Evolutionary conservation across 78 protist genomes (phyloP).

Genomic region (Guillardia theta): DNA sequence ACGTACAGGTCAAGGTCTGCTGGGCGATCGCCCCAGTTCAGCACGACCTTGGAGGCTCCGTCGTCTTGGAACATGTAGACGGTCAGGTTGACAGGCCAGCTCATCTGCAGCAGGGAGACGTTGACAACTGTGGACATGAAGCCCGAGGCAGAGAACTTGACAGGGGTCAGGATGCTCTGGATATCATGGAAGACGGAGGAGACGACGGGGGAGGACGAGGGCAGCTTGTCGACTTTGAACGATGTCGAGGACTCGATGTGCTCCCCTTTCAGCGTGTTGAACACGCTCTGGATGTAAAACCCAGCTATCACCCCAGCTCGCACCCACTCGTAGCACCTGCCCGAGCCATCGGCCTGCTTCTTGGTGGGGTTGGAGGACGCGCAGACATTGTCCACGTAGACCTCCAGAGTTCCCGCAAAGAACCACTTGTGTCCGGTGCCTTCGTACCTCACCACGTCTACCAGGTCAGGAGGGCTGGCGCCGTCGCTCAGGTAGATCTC

Average conservation of each 20-base stretch:
- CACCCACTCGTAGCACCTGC: background rate
- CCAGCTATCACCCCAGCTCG: too few relatives aligned
- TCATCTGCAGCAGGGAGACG: background rate
- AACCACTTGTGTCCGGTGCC: background rate
- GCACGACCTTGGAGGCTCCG: background rate
- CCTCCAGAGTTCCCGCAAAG: background rate
- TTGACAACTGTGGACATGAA: background rate
- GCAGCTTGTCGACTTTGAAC: background rate
- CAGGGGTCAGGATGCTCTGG: background rate
- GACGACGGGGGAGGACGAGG: background rate
- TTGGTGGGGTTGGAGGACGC: too few relatives aligned
- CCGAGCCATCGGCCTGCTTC: background rate
- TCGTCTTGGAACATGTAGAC: background rate
- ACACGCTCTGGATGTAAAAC: too few relatives aligned
- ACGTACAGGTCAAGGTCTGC: background rate
- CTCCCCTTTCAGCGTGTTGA: background rate
- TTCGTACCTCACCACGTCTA: background rate
- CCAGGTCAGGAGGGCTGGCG: background rate
- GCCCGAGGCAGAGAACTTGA: background rate
- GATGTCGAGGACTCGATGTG: background rate
- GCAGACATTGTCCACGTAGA: background rate
- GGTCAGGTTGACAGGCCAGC: too few relatives aligned
- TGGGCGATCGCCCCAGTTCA: background rate
- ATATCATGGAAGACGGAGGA: background rate
- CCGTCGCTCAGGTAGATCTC: background rate